phyloP scores from a whole-genome alignment of 2,329 filamentous ascomycete genomes.

The Fonsecaea pedrosoi region DNA sequence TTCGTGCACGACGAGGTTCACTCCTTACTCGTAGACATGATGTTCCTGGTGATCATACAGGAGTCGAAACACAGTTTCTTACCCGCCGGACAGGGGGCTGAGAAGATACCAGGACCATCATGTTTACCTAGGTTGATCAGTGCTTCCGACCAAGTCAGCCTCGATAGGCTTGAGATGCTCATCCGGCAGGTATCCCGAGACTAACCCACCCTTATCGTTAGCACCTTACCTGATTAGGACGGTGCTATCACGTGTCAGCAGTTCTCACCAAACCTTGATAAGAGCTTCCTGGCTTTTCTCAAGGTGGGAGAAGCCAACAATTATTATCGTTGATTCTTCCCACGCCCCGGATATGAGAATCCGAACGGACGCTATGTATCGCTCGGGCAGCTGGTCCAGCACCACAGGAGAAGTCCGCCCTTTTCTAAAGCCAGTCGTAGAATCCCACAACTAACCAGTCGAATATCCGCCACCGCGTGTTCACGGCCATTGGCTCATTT shows the following conservation, averaged over 20 bases:
- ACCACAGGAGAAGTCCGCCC: background rate
- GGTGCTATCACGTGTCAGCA: background rate
- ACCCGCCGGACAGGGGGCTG: background rate
- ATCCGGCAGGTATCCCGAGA: background rate
- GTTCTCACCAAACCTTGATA: background rate
- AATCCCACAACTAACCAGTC: background rate
- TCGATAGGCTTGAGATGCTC: background rate
- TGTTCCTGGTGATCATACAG: background rate
- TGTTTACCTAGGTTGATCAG: background rate
- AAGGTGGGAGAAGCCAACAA: background rate
- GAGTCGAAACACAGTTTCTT: background rate
- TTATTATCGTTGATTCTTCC: background rate
- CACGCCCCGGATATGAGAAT: background rate
- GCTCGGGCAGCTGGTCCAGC: background rate
- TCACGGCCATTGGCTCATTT: background rate
- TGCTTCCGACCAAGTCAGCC: background rate
- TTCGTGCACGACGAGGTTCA: background rate
- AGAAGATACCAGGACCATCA: background rate
- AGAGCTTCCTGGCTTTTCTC: background rate
- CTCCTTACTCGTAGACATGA: background rate
- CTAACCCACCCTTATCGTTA: background rate
- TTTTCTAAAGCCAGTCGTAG: background rate
- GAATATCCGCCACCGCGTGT: background rate
- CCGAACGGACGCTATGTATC: background rate
- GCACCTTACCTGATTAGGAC: background rate